A percentile compares a stretch with the other conserved stretches of the same genome.
phyloP scores from a whole-genome alignment of 1,284 basidiomycete genomes.

The Moesziomyces sp. region DNA sequence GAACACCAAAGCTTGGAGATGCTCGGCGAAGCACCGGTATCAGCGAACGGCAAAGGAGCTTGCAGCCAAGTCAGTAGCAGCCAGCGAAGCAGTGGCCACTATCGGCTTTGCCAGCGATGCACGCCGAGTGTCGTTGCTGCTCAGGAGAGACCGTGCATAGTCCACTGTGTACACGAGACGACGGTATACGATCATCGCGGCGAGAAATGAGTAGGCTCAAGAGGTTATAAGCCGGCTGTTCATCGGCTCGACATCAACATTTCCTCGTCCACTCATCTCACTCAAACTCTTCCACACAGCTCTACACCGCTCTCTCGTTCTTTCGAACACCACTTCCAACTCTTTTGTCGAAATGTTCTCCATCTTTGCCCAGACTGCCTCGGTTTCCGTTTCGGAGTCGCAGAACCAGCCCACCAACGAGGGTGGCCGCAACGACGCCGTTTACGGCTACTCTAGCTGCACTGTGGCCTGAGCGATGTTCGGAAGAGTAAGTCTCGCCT shows the following conservation, averaged over 20 bases:
- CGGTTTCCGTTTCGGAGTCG: conserved; percentile 29
- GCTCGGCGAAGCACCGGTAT: no score
- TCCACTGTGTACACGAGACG: neutral
- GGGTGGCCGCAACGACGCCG: conserved; percentile 8
- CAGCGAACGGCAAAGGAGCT: no score
- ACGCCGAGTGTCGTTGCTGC: no score
- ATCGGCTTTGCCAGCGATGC: no score
- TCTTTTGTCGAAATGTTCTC: conserved; percentile 20
- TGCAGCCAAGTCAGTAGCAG: no score
- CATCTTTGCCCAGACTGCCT: conserved; percentile 32
- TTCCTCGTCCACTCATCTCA: conserved; percentile 15
- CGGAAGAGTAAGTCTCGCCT: neutral
- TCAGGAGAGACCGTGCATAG: no score
- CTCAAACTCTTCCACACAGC: conserved; percentile 6
- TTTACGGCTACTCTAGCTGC: conserved; percentile 27
- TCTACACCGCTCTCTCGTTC: conserved; percentile 7
- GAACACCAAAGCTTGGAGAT: no score
- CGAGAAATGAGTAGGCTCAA: neutral
- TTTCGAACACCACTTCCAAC: conserved; percentile 12
- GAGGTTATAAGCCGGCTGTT: conserved; percentile 6
- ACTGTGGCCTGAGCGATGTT: conserved; percentile 16
- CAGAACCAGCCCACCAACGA: conserved; percentile 11
- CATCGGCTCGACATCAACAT: neutral
- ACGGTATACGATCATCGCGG: no score
- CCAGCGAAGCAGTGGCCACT: no score